phyloP scores from a whole-genome alignment of 2,329 filamentous ascomycete genomes.

The Daldinia sp. region DNA sequence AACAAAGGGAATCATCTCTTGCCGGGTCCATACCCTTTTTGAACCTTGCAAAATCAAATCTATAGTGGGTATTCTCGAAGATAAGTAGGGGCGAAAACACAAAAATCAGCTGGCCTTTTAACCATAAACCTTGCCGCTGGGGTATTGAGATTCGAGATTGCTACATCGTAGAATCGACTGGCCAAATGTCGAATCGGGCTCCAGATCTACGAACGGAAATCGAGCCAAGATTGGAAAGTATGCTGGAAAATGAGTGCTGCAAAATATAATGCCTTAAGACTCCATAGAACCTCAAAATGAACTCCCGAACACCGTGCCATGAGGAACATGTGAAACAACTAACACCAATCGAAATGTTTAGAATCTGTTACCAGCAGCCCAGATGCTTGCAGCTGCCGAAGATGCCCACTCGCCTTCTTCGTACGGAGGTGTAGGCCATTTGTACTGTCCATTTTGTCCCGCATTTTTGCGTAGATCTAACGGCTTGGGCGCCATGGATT shows the following conservation, averaged over 20 bases:
- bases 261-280: slow-evolving; percentile 42
- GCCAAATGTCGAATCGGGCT: slow-evolving; percentile 32
- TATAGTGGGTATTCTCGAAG: slow-evolving; percentile 49
- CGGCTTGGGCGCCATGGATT: slow-evolving; percentile 72
- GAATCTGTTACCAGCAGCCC: slow-evolving; percentile 73
- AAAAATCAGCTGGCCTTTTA: slow-evolving; percentile 33
- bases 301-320: slow-evolving; percentile 48
- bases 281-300: slow-evolving; percentile 38
- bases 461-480: slow-evolving; percentile 70
- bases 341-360: slow-evolving; percentile 46
- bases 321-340: slow-evolving; percentile 43
- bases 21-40: slow-evolving; percentile 40
- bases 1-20: slow-evolving; percentile 47
- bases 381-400: slow-evolving; percentile 81
- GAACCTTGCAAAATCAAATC: slow-evolving; percentile 43
- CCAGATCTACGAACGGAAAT: slow-evolving; percentile 42
- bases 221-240: slow-evolving; percentile 41
- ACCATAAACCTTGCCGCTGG: slow-evolving; percentile 33
- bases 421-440: slow-evolving; percentile 96
- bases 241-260: slow-evolving; percentile 44
- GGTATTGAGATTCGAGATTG: slow-evolving; percentile 45
- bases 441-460: slow-evolving; percentile 60
- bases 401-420: slow-evolving; percentile 93
- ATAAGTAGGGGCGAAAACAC: slow-evolving; percentile 40
- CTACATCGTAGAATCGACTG: slow-evolving; percentile 41